A percentile compares a stretch with the other conserved stretches of the same genome.
Evolutionary conservation across 2,329 filamentous ascomycete species (phyloP).

Genomic region (Ceratocystis alfenasii): DNA sequence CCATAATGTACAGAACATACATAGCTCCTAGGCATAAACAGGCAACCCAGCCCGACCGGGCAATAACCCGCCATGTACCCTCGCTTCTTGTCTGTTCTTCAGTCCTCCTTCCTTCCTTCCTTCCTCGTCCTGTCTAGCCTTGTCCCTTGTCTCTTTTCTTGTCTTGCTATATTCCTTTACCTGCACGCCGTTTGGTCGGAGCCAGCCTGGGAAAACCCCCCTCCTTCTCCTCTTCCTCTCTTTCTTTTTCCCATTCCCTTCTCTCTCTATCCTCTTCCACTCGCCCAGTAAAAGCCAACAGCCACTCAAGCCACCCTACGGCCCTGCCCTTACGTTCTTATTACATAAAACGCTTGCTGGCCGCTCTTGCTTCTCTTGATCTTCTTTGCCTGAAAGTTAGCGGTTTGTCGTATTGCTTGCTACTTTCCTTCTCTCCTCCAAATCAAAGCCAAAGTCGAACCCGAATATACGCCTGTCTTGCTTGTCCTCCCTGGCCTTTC

Average conservation of each 20-base stretch:
- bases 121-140: neutral
- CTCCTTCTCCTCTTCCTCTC: too few relatives aligned
- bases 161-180: neutral
- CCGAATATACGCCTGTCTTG: too few relatives aligned
- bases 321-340: conserved; percentile 19
- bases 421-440: too few relatives aligned
- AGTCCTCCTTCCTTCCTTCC: neutral
- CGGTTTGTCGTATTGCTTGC: neutral
- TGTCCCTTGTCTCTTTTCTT: neutral
- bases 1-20: neutral
- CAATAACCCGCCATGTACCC: neutral
- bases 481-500: neutral
- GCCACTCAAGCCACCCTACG: conserved; percentile 10
- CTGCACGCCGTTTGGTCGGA: neutral
- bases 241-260: too few relatives aligned
- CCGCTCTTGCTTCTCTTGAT: conserved; percentile 14
- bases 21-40: neutral
- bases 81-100: conserved; percentile 2
- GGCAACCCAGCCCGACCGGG: neutral
- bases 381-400: neutral
- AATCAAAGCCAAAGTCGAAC: too few relatives aligned
- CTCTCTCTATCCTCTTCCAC: neutral
- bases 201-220: neutral
- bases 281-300: neutral
- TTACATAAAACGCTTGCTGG: conserved; percentile 24